These are phyloP conservation scores for Forsythia viridissima DNA, from an alignment of 257 asterid species.

Conservation along the genomic window DNA sequence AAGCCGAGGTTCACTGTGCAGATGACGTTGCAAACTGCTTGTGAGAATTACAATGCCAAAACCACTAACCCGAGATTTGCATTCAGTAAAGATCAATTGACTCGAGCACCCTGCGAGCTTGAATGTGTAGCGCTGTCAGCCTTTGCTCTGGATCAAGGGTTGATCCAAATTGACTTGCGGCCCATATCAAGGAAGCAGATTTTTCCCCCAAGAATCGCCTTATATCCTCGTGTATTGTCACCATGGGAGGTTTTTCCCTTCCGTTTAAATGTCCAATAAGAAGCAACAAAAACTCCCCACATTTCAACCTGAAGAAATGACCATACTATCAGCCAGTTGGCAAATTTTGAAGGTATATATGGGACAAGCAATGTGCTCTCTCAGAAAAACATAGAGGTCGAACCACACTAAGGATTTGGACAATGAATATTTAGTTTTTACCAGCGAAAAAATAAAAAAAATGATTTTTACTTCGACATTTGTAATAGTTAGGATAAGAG, in stretches of 20 bases:
- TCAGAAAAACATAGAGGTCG: constrained; percentile 10
- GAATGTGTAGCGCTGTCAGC: constrained; percentile 77
- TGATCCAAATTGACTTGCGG: constrained; percentile 87
- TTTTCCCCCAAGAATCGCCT: constrained; percentile 81
- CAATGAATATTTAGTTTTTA: background rate
- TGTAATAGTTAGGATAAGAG: background rate
- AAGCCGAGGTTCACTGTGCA: constrained; percentile 24
- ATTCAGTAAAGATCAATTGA: constrained; percentile 75
- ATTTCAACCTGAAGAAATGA: constrained; percentile 66
- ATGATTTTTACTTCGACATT: background rate
- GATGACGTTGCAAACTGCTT: background rate
- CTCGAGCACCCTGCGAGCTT: constrained; percentile 85
- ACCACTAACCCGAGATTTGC: constrained; percentile 15
- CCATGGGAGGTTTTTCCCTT: constrained; percentile 81
- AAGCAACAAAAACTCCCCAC: constrained; percentile 90
- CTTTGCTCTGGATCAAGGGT: constrained; percentile 83
- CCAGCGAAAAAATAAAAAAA: constrained; percentile 9
- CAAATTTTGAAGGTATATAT: background rate
- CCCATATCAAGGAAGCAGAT: constrained; percentile 95
- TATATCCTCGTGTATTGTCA: constrained; percentile 74
- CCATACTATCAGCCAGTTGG: background rate
- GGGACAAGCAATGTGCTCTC: background rate
- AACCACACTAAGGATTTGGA: background rate
- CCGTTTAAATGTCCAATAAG: constrained; percentile 89
- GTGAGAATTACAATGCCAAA: constrained; percentile 10